Base-by-base conservation (phyloP, 768 basidiomycete species). In the Mycena belliarum region DNA sequence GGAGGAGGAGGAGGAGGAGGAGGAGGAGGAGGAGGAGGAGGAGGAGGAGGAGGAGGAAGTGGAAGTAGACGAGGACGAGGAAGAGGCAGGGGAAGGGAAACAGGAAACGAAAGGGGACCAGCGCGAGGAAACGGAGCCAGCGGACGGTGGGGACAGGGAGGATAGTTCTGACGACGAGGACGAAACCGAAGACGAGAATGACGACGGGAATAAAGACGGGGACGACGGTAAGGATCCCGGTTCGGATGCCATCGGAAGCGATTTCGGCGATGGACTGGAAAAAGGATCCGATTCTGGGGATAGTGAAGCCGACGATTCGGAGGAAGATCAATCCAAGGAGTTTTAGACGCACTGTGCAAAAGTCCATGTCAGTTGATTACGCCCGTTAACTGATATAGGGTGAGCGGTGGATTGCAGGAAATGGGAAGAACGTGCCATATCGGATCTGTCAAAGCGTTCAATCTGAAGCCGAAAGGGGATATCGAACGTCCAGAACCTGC, bases 91-190 rank as follows among this genome's bases (percentile, higher is more conserved):
- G 21, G 23, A 26, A 23, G 20, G 44, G 41, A 3, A 32, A 40
- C 43, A 57, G 10, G n/a, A 20, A 10, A 18, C 24, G 41, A 49
- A 57, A 1, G 42, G 26, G 14, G 51, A 49, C n/a, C 28, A 25
- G 14, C 35, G 49, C 15, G 45, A 25, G 6, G 52, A 59, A 5
- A 32, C 33, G 15, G 49, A 33, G 6, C 14, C 29, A 14, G 6
- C 29, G 29, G 29, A 32, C 3, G 26, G 25, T 0, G 52, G 9
- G 8, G 29, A n/a, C 7, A n/a, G n/a, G n/a, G n/a, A n/a, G n/a
- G n/a, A n/a, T n/a, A n/a, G n/a, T n/a, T n/a, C n/a, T n/a, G 64
- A 63, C 14, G 62, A 66, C 11, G 63, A 66, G 29, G 66, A 68
- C 2, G 69, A 65, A 23, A 66, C 66, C 16, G 50, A 62, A 20